phyloP scores from a whole-genome alignment of 306 rosid species.

The Sindora glabra region DNA sequence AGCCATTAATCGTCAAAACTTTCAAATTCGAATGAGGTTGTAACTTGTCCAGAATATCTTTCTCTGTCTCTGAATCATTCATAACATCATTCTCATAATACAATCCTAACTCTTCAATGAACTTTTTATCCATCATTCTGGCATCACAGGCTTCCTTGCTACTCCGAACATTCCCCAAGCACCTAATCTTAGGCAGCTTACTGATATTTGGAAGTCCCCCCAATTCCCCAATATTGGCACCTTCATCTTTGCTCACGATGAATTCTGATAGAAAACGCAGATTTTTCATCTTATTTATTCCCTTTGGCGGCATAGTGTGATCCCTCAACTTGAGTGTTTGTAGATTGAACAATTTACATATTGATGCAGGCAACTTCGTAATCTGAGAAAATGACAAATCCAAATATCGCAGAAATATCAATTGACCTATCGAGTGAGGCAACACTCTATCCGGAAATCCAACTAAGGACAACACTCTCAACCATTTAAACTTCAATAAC shows the following conservation, averaged over 20 bases:
- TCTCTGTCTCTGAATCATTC: neutral
- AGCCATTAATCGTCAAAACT: neutral
- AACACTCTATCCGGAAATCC: rapidly evolving
- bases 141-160: neutral
- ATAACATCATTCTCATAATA: neutral
- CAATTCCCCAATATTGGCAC: neutral
- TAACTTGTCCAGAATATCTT: neutral
- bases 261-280: neutral
- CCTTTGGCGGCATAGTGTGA: neutral
- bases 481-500: neutral
- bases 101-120: neutral
- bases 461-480: neutral
- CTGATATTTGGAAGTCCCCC: neutral
- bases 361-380: neutral
- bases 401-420: neutral
- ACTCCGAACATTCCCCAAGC: neutral
- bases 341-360: neutral
- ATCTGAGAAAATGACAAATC: rapidly evolving
- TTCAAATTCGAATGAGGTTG: neutral
- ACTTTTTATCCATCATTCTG: neutral
- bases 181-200: neutral
- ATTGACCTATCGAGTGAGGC: neutral
- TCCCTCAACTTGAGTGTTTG: neutral
- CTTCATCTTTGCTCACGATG: neutral
- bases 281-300: neutral